A percentile compares a stretch with the other conserved stretches of the same genome.
phyloP scores from a whole-genome alignment of 345 rosid genomes.

The Combretum micranthum region DNA sequence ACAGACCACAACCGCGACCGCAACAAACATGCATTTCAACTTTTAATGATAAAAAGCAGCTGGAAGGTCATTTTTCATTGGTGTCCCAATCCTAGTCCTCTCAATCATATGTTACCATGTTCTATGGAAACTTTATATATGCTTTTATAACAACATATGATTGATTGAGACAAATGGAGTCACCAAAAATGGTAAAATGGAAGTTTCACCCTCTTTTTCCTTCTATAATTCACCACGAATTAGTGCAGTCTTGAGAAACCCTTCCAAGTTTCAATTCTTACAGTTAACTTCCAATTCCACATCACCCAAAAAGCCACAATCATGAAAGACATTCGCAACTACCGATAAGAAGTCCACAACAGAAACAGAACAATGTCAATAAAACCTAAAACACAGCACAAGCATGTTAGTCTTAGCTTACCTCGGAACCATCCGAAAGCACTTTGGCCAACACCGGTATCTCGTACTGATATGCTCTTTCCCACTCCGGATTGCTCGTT shows the following conservation, averaged over 20 bases:
- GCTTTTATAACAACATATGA: too few species aligned
- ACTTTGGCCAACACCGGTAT: conserved; percentile 71
- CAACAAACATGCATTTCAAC: too few species aligned
- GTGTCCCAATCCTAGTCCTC: too few species aligned
- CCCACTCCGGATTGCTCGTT: conserved; percentile 71
- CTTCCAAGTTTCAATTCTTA: background rate
- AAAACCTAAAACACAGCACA: background rate
- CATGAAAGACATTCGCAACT: background rate
- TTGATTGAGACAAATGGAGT: too few species aligned
- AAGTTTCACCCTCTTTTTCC: too few species aligned
- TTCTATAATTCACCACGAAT: too few species aligned
- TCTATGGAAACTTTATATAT: too few species aligned
- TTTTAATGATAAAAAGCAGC: too few species aligned
- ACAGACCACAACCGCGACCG: too few species aligned
- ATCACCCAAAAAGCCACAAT: background rate
- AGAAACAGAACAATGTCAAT: background rate
- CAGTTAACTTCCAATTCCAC: background rate
- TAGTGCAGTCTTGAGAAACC: background rate
- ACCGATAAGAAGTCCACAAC: background rate
- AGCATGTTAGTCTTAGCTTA: conserved; percentile 15
- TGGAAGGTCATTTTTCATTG: too few species aligned
- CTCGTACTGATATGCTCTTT: conserved; percentile 71
- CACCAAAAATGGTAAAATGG: too few species aligned
- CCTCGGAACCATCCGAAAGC: conserved; percentile 64
- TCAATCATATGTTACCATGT: too few species aligned